These are phyloP conservation scores for Eragrostis nindensis DNA, from an alignment of 176 grass and related monocot genomes.

Conservation along the genomic window DNA sequence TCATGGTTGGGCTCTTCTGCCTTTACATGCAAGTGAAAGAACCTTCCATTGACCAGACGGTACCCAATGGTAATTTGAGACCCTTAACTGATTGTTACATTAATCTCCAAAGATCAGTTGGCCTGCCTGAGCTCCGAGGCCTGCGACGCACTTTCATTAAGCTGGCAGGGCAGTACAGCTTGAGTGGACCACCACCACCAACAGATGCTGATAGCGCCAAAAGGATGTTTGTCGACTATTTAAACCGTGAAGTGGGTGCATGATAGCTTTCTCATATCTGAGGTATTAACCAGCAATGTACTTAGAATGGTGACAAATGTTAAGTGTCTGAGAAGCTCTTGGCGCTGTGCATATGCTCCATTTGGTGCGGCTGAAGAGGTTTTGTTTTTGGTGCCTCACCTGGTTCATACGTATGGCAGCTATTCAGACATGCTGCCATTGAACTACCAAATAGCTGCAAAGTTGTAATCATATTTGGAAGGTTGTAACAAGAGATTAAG, in stretches of 20 bases:
- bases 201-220: slow-evolving; percentile 81
- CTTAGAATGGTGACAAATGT: background rate
- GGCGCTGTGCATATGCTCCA: background rate
- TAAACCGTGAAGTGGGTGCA: slow-evolving; percentile 76
- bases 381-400: background rate
- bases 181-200: slow-evolving; percentile 84
- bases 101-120: slow-evolving; percentile 71
- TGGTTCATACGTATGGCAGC: background rate
- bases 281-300: background rate
- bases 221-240: slow-evolving; percentile 93
- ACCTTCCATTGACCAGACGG: background rate
- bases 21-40: slow-evolving; percentile 16
- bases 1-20: background rate
- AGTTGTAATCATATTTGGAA: slow-evolving; percentile 4
- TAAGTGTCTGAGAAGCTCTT: background rate
- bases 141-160: slow-evolving; percentile 87
- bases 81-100: slow-evolving; percentile 78
- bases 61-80: slow-evolving; percentile 12
- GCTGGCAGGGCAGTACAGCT: slow-evolving; percentile 76
- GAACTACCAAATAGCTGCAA: background rate
- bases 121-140: slow-evolving; percentile 85
- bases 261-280: slow-evolving; percentile 11
- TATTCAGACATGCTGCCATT: background rate
- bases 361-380: background rate
- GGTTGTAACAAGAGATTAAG: no score